phyloP scores from a whole-genome alignment of 768 basidiomycete species.

The Lanmaoa pseudosensibilis region DNA sequence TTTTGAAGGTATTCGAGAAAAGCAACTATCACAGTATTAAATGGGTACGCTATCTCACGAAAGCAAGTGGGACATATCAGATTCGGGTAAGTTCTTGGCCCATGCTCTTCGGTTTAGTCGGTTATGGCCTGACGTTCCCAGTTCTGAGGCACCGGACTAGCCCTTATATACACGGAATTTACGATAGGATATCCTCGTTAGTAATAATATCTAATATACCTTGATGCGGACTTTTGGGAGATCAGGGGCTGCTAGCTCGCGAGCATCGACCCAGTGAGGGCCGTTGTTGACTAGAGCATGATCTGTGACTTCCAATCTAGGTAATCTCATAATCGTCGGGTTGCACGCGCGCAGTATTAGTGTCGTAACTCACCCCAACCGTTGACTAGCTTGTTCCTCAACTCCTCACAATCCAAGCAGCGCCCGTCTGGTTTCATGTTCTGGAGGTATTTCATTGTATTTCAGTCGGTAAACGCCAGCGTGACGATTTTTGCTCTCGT shows the following conservation, averaged over 20 bases:
- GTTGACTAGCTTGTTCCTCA: constrained; percentile 11
- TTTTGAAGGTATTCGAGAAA: constrained; percentile 98
- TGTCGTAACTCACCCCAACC: constrained; percentile 26
- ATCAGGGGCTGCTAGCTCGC: background rate
- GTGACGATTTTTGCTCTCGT: constrained; percentile 9
- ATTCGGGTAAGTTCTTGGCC: constrained; percentile 67
- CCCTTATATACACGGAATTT: constrained; percentile 25
- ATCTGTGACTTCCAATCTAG: constrained; percentile 26
- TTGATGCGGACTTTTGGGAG: constrained; percentile 11
- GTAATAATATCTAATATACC: constrained; percentile 30
- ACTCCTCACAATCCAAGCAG: constrained; percentile 10
- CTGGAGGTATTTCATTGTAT: constrained; percentile 42
- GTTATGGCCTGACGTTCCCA: constrained; percentile 4
- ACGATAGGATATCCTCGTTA: constrained; percentile 26
- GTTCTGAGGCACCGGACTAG: constrained; percentile 27
- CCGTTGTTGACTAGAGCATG: background rate
- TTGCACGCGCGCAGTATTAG: background rate
- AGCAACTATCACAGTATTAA: constrained; percentile 91
- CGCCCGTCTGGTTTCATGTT: constrained; percentile 39
- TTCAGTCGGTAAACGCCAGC: background rate
- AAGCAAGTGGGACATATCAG: constrained; percentile 92
- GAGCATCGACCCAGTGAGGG: background rate
- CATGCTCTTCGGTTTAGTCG: background rate
- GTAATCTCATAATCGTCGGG: constrained; percentile 18
- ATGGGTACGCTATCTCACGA: constrained; percentile 94